phyloP scores from a whole-genome alignment of 75 land plant genomes.

The Ceratopteris richardii region DNA sequence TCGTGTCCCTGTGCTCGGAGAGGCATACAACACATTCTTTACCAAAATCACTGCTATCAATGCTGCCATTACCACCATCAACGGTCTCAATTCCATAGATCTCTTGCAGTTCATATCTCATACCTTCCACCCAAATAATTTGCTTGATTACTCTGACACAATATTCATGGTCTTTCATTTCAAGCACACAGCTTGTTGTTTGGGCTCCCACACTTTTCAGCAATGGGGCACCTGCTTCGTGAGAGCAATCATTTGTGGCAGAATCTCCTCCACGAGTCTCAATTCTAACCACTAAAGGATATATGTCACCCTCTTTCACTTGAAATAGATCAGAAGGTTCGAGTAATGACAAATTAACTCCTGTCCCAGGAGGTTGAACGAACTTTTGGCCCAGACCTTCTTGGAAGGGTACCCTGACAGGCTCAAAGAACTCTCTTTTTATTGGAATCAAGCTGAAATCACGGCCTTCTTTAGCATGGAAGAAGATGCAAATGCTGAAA shows the following conservation, averaged over 20 bases:
- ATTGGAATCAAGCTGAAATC: constrained; percentile 42
- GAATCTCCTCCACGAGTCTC: constrained; percentile 17
- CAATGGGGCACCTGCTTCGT: constrained; percentile 8
- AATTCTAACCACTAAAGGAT: constrained; percentile 66
- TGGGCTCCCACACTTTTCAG: constrained; percentile 27
- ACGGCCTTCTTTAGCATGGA: constrained; percentile 70
- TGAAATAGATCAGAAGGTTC: constrained; percentile 53
- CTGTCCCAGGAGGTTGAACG: constrained; percentile 67
- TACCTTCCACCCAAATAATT: constrained; percentile 59
- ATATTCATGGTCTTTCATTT: constrained; percentile 28
- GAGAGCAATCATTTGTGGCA: constrained; percentile 8
- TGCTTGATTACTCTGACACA: constrained; percentile 61
- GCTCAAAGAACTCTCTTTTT: constrained; percentile 41
- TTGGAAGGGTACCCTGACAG: constrained; percentile 57
- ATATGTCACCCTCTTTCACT: constrained; percentile 48
- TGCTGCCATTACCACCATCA: constrained; percentile 20
- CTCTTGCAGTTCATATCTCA: constrained; percentile 72
- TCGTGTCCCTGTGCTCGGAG: constrained; percentile 68
- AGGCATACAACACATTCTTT: constrained; percentile 81
- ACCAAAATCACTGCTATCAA: constrained; percentile 45
- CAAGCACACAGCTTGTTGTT: constrained; percentile 55
- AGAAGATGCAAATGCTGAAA: constrained; percentile 72
- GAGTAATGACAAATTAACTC: constrained; percentile 65
- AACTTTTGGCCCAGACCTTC: constrained; percentile 76
- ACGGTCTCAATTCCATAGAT: constrained; percentile 61